Conservation (phyloP, 208 protist genomes). For the Vickermania spadyakhi region DNA sequence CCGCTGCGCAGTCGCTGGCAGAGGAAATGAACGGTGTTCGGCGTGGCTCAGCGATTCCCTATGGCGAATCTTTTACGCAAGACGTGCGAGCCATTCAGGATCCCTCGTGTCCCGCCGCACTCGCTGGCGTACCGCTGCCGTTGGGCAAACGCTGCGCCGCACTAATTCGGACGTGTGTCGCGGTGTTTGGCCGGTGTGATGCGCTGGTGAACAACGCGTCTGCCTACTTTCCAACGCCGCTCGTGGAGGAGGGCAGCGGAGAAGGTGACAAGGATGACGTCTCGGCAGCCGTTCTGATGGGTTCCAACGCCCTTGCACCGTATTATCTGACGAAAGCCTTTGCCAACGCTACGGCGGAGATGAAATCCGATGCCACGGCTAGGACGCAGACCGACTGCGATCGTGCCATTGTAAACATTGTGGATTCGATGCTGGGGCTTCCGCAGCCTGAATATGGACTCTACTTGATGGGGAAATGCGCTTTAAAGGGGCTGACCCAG, state of each 20-base stretch:
- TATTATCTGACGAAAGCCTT: constrained; percentile 51
- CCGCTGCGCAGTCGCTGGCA: constrained; percentile 26
- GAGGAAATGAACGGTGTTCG: constrained; percentile 36
- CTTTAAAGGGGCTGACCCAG: constrained; percentile 54
- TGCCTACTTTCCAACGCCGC: constrained; percentile 54
- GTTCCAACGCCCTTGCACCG: constrained; percentile 65
- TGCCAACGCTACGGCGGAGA: constrained; percentile 16
- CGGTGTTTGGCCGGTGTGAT: constrained; percentile 54
- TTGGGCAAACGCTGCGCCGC: constrained; percentile 24
- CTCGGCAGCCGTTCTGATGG: constrained; percentile 35
- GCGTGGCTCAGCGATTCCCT: constrained; percentile 20
- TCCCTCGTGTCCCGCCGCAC: not conserved
- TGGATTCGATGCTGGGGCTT: constrained; percentile 54
- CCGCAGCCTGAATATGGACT: constrained; percentile 45
- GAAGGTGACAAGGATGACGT: constrained; percentile 9
- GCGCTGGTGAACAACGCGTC: constrained; percentile 85
- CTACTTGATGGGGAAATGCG: constrained; percentile 77
- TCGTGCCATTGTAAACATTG: constrained; percentile 53
- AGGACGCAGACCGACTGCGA: constrained; percentile 8
- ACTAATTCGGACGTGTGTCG: constrained; percentile 36
- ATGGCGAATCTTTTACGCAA: not conserved
- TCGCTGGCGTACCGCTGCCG: not conserved
- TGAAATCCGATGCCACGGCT: constrained; percentile 7
- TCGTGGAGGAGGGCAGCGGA: constrained; percentile 8
- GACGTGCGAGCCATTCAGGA: constrained; percentile 9